Percentiles rank a stretch among this genome's conserved stretches.
phyloP scores from a whole-genome alignment of 345 rosid genomes.

The Rhizophora apiculata region DNA sequence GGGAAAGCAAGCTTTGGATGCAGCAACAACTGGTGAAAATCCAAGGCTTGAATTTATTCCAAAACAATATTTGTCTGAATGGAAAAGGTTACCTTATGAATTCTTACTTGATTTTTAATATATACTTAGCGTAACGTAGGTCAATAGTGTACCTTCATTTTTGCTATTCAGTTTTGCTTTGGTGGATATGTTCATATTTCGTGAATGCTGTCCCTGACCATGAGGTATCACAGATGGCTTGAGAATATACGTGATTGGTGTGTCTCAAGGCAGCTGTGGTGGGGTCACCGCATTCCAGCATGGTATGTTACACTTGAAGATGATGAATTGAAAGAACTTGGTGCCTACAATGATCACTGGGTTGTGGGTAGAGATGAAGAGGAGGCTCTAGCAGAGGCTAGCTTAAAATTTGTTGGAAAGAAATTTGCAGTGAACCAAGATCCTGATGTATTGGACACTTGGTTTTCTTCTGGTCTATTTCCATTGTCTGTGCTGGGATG shows the following conservation, averaged over 20 bases:
- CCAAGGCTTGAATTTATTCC: constrained; percentile 80
- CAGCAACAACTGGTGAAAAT: constrained; percentile 49
- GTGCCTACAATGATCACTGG: constrained; percentile 84
- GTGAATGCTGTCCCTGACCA: not conserved
- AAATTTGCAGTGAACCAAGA: constrained; percentile 72
- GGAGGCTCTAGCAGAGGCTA: constrained; percentile 61
- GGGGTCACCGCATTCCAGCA: constrained; percentile 96
- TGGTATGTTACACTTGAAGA: constrained; percentile 83
- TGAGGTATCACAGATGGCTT: constrained; percentile 70
- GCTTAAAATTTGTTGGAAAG: constrained; percentile 56
- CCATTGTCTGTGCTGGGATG: constrained; percentile 85
- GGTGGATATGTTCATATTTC: not conserved
- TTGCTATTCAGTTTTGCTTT: not conserved
- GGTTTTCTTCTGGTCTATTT: constrained; percentile 95
- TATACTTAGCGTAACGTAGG: not conserved
- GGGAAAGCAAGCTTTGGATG: constrained; percentile 81
- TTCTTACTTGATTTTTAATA: not conserved
- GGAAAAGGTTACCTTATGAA: constrained; percentile 65
- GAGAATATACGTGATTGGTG: constrained; percentile 98
- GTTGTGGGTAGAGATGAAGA: constrained; percentile 72
- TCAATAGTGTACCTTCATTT: not conserved
- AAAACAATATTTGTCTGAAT: constrained; percentile 81
- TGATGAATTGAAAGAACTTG: constrained; percentile 69
- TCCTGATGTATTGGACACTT: constrained; percentile 95
- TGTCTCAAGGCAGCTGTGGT: constrained; percentile 95